Base-by-base conservation (phyloP, 345 rosid genomes). In the Ceriops zippeliana region DNA sequence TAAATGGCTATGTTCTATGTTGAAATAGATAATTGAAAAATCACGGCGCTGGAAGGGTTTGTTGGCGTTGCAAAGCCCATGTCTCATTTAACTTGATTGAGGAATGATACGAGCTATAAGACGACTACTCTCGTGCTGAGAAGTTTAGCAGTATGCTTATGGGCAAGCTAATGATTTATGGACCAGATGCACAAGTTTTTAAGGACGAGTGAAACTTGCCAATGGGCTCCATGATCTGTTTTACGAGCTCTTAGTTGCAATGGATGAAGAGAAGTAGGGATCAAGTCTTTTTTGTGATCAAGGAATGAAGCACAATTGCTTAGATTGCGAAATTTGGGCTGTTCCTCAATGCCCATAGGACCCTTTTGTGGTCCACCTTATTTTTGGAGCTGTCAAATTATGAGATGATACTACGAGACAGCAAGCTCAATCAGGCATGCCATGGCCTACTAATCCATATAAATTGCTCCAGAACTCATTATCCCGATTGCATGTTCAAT, bases 291-390 rank as follows among this genome's bases (percentile, higher is more conserved):
- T 58, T 4, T 54, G 52, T 15, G 69, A 65, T 37, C 65, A 73
- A 58, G 37, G 38, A 54, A 53, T 10, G 62, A 54, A 58, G 66
- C 35, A 60, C 63, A 62, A 61, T 51, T 62, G 28, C 28, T 27
- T 30, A 11, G 75, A 62, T 21, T 66, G n/a, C 52, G 47, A 73
- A 76, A 70, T 47, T 16, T 79, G 62, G 71, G 79, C 80, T 62
- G 59, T 62, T 68, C 65, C 3, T 61, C 6, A 52, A 28, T 31
- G 11, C 47, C 58, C 58, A 32, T 61, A 38, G 20, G 66, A 73
- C 22, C 70, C 67, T 31, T 16, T 46, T 15, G 31, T 52, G 64
- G 58, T 32, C 6, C 37, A 9, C 34, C 15, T 6, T 38, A 49
- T 19, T 62, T 49, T 21, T 22, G 59, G 32, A 66, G 70, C 35